Evolutionary conservation across 129 eudicot species (phyloP), one percentile per base, ranked within the genome.

Genomic region (Tagetes erecta): DNA sequence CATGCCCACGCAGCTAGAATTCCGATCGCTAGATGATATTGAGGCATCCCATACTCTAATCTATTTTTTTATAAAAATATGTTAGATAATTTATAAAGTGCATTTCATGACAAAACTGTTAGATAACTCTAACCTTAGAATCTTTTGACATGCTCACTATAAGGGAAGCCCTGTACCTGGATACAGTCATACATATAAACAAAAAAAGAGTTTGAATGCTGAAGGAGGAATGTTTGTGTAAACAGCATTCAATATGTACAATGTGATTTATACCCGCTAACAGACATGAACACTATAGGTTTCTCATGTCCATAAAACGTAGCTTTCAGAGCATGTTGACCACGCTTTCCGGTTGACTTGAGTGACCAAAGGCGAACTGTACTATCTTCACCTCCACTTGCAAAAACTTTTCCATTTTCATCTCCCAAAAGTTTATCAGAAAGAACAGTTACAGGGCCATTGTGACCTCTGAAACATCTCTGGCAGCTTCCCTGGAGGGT

Each of bases 311-410:
- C 98, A 79, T 85, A 75, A 13, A 92, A 87, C 71, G 96, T 89
- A 69, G 90, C 90, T 68, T 79, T 89, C 53, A 87, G 73, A 70
- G 91, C 91, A 37, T 84, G 89, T 67, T 85, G 91, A 64, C 97
- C 89, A 36, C 92, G 90, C 73, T 89, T 89, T 68, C 95, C 92
- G 34, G 83, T 75, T 33, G 92, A 86, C 77, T 65, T 75, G 36
- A 92, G 74, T 20, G 95, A 89, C 98, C 98, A 92, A 49, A 92
- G 90, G 73, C 95, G 98, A 71, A 92, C 95, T 36, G 92, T 89
- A 44, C 89, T 77, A 74, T 92, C 98, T 67, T 71, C 92, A 68
- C 98, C 96, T 75, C 98, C 98, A 77, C 98, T 92, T 5, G 96
- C 93, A 77, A 92, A 83, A 52, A 89, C 73, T 81, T 85, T 89